These are phyloP conservation scores for Tetrahymena malaccensis DNA, from an alignment of 73 alveolate species.

Conservation along the genomic window DNA sequence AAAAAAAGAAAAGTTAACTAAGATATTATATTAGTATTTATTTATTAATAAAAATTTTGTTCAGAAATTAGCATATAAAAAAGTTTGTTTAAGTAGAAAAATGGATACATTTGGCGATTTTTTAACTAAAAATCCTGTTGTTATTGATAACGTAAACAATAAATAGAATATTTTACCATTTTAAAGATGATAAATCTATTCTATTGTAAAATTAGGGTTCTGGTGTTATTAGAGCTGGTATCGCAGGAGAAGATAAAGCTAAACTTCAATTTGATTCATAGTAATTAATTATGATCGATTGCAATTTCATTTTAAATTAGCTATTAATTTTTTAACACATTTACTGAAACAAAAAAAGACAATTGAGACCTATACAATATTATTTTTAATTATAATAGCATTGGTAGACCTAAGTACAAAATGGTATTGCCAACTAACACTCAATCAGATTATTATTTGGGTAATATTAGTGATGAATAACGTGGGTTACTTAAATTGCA, in stretches of 20 bases:
- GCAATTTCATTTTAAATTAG: not conserved
- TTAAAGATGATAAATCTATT: not conserved
- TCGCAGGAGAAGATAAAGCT: constrained; percentile 59
- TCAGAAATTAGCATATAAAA: not conserved
- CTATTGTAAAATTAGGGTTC: constrained; percentile 39
- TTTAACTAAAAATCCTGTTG: not conserved
- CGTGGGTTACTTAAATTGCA: not conserved
- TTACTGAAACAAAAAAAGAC: not conserved
- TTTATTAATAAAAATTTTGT: not conserved
- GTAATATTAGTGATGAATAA: constrained; percentile 16
- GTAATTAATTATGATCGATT: constrained; percentile 14
- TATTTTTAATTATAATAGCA: not conserved
- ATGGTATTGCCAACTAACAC: constrained; percentile 25
- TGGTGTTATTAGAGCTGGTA: constrained; percentile 59
- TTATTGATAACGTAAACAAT: not conserved
- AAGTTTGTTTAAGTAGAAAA: not conserved
- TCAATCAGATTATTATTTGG: constrained; percentile 43
- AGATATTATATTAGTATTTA: not conserved
- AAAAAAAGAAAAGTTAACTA: not conserved
- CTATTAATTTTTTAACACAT: not conserved
- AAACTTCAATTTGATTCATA: constrained; percentile 40
- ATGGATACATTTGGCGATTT: not conserved
- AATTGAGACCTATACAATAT: not conserved
- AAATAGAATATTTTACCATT: not conserved
- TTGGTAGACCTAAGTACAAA: not conserved